A percentile compares a stretch with the other conserved stretches of the same genome.
phyloP scores from a whole-genome alignment of 345 rosid genomes.

The Mercurialis annua region DNA sequence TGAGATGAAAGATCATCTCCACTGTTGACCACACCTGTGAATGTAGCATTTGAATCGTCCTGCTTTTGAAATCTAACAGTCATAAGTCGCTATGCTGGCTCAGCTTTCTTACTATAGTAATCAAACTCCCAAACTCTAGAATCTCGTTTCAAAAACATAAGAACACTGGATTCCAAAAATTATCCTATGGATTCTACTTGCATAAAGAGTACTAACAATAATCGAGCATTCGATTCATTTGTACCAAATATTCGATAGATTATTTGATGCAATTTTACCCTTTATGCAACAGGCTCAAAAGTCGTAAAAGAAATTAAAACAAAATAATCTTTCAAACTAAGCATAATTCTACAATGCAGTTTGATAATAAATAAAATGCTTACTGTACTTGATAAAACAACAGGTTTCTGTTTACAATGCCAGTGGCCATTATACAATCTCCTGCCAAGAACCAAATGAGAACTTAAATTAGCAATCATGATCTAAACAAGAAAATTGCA shows the following conservation, averaged over 20 bases:
- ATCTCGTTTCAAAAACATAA: too few species aligned
- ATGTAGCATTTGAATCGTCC: conserved; percentile 24
- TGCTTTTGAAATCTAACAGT: conserved; percentile 18
- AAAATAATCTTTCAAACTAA: background rate
- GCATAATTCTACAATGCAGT: background rate
- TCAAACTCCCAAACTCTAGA: background rate
- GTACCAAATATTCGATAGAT: too few species aligned
- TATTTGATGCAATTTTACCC: background rate
- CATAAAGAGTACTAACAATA: too few species aligned
- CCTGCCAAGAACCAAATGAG: conserved; percentile 14
- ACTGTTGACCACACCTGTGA: conserved; percentile 4
- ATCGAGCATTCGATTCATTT: too few species aligned
- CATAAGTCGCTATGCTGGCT: conserved; percentile 7
- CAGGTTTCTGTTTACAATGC: conserved; percentile 16
- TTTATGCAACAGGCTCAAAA: background rate
- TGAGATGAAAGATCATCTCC: conserved; percentile 22
- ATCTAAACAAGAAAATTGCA: background rate
- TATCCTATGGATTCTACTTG: background rate
- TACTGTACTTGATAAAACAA: conserved; percentile 29
- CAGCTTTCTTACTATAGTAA: conserved; percentile 2
- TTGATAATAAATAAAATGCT: background rate
- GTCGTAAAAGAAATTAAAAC: too few species aligned
- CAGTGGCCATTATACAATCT: conserved; percentile 14
- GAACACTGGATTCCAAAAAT: background rate
- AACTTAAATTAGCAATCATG: background rate